Conservation (phyloP, 192 early-diverging fungal genomes). For the Mortierella antarctica region DNA sequence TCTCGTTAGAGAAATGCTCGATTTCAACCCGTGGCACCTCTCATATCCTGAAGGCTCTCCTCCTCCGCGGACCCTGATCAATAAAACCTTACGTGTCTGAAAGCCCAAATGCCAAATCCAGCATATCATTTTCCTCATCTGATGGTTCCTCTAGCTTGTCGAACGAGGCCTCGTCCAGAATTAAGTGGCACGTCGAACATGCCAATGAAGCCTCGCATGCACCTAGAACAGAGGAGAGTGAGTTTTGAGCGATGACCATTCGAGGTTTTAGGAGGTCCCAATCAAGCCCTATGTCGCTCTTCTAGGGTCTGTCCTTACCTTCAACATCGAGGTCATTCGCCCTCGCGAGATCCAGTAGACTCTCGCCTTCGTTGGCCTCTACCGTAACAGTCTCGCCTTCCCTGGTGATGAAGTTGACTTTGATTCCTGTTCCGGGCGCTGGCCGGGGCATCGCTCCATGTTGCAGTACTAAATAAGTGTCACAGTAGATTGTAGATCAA, state of each 20-base stretch:
- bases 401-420: conserved; percentile 86
- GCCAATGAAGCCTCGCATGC: conserved; percentile 97
- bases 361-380: conserved; percentile 85
- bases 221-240: conserved; percentile 51
- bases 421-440: conserved; percentile 53
- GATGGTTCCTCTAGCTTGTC: conserved; percentile 90
- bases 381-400: conserved; percentile 84
- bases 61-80: neutral
- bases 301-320: conserved; percentile 60
- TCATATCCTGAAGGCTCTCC: too few species aligned
- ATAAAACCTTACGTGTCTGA: conserved; percentile 84
- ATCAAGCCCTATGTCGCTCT: neutral
- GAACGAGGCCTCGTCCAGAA: conserved; percentile 84
- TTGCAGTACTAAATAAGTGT: conserved; percentile 14
- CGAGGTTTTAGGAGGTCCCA: neutral
- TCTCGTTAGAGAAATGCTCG: neutral
- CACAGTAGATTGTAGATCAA: neutral
- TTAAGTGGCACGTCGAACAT: conserved; percentile 96
- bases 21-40: too few species aligned
- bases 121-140: conserved; percentile 99
- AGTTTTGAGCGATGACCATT: neutral
- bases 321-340: conserved; percentile 93
- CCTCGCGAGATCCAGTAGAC: conserved; percentile 92
- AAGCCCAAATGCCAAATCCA: conserved; percentile 95
- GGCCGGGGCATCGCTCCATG: conserved; percentile 44